phyloP scores from a whole-genome alignment of 176 grass and related monocot genomes.

The Paspalum vaginatum region DNA sequence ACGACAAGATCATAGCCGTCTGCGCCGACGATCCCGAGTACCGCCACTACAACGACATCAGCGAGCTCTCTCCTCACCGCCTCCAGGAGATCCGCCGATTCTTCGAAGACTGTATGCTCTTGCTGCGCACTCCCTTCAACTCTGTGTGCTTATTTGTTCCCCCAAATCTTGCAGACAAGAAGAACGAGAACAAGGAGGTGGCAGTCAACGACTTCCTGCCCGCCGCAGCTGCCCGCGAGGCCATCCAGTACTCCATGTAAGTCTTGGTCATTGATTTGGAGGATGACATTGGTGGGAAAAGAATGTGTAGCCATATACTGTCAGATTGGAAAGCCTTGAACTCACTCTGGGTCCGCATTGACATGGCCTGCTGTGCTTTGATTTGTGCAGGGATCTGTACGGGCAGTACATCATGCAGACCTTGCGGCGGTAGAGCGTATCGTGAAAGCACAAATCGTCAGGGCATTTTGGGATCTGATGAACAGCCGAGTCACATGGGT shows the following conservation, averaged over 20 bases:
- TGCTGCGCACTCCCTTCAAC: not conserved
- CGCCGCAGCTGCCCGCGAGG: conserved; percentile 58
- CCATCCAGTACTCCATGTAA: conserved; percentile 91
- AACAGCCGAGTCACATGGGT: conserved; percentile 24
- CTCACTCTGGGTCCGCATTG: not conserved
- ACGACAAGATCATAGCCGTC: conserved; percentile 94
- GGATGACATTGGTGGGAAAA: not conserved
- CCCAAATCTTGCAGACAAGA: conserved; percentile 68
- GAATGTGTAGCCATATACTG: not conserved
- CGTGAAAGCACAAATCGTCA: conserved; percentile 2
- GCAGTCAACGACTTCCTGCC: conserved; percentile 88
- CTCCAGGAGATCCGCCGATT: conserved; percentile 83
- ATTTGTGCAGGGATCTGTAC: conserved; percentile 68
- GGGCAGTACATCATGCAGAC: conserved; percentile 80
- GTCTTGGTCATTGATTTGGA: not conserved
- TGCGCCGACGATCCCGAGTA: conserved; percentile 94
- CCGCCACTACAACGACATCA: conserved; percentile 69
- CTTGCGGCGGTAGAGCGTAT: conserved; percentile 55
- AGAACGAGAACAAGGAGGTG: conserved; percentile 98
- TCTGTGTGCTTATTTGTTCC: conserved; percentile 1
- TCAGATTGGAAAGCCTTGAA: not conserved
- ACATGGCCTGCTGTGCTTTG: conserved; percentile 4
- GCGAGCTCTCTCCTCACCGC: conserved; percentile 85
- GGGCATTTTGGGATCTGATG: conserved; percentile 25
- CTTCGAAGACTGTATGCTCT: conserved; percentile 82